Percentiles rank a stretch among this genome's conserved stretches.
These are phyloP conservation scores for Ophiocordyceps sinensis DNA, from an alignment of 2,329 filamentous ascomycete species.

Conservation along the genomic window DNA sequence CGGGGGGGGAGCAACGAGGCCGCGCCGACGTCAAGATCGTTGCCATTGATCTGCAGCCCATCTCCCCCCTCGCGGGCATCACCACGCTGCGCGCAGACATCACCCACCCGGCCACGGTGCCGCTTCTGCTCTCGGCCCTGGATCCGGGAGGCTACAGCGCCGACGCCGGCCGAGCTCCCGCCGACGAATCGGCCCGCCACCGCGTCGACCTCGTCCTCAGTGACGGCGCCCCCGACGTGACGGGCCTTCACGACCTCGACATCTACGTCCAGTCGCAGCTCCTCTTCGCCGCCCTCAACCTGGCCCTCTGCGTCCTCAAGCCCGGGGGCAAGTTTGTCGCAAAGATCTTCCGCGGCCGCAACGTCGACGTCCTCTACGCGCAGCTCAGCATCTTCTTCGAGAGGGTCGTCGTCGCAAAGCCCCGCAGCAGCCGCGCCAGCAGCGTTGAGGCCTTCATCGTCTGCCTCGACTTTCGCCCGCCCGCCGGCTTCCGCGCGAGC, in stretches of 20 bases:
- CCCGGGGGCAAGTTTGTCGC: constrained; percentile 94
- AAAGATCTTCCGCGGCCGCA: constrained; percentile 90
- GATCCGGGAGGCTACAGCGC: constrained; percentile 47
- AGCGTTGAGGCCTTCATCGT: constrained; percentile 96
- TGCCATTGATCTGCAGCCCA: constrained; percentile 88
- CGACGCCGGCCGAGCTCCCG: constrained; percentile 7
- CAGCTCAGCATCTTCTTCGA: constrained; percentile 85
- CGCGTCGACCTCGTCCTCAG: constrained; percentile 89
- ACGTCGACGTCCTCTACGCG: constrained; percentile 90
- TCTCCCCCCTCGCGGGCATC: constrained; percentile 85
- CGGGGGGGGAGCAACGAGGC: no score
- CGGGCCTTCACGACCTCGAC: constrained; percentile 89
- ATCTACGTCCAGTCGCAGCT: constrained; percentile 97
- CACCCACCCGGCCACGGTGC: constrained; percentile 89
- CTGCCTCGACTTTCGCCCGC: constrained; percentile 76
- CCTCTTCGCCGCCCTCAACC: constrained; percentile 83
- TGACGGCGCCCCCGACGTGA: constrained; percentile 92
- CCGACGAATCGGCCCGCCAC: constrained; percentile 32
- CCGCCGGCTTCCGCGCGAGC: constrained; percentile 59
- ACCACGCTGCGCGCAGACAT: constrained; percentile 89
- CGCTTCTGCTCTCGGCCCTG: constrained; percentile 70
- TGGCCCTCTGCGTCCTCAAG: constrained; percentile 81
- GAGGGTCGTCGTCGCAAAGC: constrained; percentile 81
- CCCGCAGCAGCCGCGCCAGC: constrained; percentile 84
- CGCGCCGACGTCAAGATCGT: constrained; percentile 80